phyloP scores from a whole-genome alignment of 192 early-diverging fungal genomes.

The Backusella mclennaniae region DNA sequence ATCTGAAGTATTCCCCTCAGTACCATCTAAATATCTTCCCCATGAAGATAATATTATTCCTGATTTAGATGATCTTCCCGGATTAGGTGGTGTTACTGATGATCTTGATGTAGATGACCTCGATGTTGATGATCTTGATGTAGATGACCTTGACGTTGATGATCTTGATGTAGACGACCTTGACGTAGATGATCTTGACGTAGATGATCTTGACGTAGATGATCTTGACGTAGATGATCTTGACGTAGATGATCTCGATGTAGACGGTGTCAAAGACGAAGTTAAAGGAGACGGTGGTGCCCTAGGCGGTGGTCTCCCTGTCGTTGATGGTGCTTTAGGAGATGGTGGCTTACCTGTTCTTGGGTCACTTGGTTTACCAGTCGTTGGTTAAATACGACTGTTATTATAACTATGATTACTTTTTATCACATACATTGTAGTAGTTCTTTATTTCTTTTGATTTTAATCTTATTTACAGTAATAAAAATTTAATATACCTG shows the following conservation, averaged over 20 bases:
- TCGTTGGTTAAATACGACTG: neutral
- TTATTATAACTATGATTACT: neutral
- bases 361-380: neutral
- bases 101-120: neutral
- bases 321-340: neutral
- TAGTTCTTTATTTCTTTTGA: neutral
- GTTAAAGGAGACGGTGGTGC: neutral
- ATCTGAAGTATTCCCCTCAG: neutral
- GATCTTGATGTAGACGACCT: neutral
- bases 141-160: neutral
- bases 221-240: neutral
- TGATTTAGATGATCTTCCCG: neutral
- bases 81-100: neutral
- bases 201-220: neutral
- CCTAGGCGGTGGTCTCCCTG: neutral
- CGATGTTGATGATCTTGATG: neutral
- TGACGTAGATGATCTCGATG: neutral
- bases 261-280: neutral
- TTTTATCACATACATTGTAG: neutral
- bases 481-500: neutral
- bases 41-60: neutral
- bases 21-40: neutral
- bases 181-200: neutral
- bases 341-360: neutral
- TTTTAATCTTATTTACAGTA: neutral